phyloP scores from a whole-genome alignment of 306 rosid genomes.

The Lathyrus sativus region DNA sequence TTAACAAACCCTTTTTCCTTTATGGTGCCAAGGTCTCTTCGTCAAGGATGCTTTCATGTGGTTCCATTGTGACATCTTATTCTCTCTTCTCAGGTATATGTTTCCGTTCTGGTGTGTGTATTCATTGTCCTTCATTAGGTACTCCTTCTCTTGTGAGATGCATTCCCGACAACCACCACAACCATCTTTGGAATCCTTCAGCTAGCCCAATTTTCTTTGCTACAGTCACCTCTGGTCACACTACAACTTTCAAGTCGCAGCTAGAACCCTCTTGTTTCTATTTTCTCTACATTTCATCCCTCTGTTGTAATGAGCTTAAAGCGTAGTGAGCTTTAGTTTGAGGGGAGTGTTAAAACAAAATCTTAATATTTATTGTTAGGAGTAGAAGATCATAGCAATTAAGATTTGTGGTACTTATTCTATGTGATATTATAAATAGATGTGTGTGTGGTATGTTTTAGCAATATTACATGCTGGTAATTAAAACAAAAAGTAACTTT shows the following conservation, averaged over 20 bases:
- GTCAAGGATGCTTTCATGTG: neutral
- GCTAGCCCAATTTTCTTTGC: neutral
- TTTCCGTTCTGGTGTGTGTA: neutral
- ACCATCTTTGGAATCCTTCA: neutral
- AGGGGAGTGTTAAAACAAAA: neutral
- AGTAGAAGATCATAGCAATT: neutral
- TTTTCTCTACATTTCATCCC: neutral
- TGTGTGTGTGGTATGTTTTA: neutral
- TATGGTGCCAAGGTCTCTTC: neutral
- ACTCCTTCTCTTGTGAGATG: neutral
- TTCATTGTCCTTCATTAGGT: neutral
- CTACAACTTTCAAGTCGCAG: neutral
- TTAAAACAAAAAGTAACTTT: conserved; percentile 33
- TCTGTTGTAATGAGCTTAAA: neutral
- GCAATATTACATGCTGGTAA: conserved; percentile 6
- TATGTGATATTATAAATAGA: neutral
- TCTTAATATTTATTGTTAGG: neutral
- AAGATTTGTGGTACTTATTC: neutral
- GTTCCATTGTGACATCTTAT: neutral
- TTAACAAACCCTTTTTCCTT: neutral
- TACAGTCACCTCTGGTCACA: neutral
- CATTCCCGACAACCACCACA: neutral
- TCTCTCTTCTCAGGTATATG: neutral
- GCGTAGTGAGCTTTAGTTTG: too few relatives aligned
- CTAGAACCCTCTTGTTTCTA: conserved; percentile 1